phyloP scores from a whole-genome alignment of 129 eudicot species.

The Gnaphalium uliginosum region DNA sequence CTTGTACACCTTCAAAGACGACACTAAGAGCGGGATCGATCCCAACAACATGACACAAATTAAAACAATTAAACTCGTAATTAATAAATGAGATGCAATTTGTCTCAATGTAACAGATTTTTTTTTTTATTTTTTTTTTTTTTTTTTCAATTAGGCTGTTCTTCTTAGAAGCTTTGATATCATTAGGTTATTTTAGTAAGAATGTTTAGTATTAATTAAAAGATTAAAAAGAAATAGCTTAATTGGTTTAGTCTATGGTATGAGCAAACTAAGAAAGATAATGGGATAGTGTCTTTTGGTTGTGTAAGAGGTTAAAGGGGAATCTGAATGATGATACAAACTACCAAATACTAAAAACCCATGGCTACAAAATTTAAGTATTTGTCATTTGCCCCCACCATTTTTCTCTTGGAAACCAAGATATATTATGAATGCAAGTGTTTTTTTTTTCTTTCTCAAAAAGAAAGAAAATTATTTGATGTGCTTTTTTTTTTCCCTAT shows the following conservation, averaged over 20 bases:
- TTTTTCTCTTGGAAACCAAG: conserved; percentile 41
- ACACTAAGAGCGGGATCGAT: no score
- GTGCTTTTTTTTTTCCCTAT: conserved; percentile 32
- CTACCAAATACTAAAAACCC: conserved; percentile 33
- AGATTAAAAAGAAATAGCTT: neutral
- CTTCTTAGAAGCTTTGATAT: neutral
- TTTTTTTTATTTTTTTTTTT: no score
- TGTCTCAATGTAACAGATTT: no score
- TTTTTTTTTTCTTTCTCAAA: conserved; percentile 1
- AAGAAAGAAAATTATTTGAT: conserved; percentile 22
- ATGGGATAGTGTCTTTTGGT: conserved; percentile 31
- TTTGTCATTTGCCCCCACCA: conserved; percentile 47
- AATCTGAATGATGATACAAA: conserved; percentile 49
- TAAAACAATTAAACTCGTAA: no score
- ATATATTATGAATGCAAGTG: conserved; percentile 28
- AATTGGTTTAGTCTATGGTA: neutral
- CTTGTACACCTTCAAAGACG: no score
- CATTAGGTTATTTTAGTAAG: neutral
- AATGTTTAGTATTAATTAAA: neutral
- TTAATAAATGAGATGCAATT: no score
- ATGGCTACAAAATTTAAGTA: conserved; percentile 31
- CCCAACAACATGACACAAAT: no score
- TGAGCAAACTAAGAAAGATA: conserved; percentile 12
- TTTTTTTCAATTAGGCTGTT: no score
- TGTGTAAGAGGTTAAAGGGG: conserved; percentile 30